These are phyloP conservation scores for Malus sieversii DNA, from an alignment of 306 rosid species.

Conservation along the genomic window DNA sequence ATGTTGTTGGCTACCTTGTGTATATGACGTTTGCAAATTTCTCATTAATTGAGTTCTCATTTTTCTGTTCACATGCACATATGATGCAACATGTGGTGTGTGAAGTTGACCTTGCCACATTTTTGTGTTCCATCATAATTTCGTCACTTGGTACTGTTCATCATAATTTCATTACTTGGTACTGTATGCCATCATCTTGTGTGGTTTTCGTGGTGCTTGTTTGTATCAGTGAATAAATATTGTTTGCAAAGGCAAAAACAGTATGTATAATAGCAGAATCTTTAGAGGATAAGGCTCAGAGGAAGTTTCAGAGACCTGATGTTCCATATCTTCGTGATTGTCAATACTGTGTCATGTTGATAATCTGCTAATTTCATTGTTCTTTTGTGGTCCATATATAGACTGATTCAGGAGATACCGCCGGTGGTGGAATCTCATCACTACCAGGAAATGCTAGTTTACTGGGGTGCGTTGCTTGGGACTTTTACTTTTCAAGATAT, in stretches of 20 bases:
- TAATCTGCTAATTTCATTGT: conserved; percentile 3
- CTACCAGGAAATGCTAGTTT: conserved; percentile 79
- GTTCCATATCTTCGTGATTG: not conserved
- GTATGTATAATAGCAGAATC: not conserved
- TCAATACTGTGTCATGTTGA: not conserved
- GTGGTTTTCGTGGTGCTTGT: not conserved
- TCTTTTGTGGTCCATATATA: conserved; percentile 24
- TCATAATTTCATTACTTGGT: not conserved
- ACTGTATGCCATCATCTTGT: not conserved
- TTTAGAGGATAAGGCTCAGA: not conserved
- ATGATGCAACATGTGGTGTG: not conserved
- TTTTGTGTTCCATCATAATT: not conserved
- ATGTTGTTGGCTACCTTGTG: not conserved
- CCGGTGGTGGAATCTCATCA: conserved; percentile 48
- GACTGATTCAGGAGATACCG: conserved; percentile 58
- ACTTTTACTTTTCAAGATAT: conserved; percentile 1
- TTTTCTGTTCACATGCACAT: not conserved
- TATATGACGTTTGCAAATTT: not conserved
- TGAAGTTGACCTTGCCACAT: not conserved
- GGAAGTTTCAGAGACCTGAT: not conserved
- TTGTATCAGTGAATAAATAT: not conserved
- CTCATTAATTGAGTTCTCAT: not conserved
- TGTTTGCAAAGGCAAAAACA: not conserved
- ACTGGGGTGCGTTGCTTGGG: conserved; percentile 65
- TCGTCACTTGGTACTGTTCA: not conserved